Conservation (phyloP, 2,329 filamentous ascomycete species). For the Pseudogymnoascus sp. region DNA sequence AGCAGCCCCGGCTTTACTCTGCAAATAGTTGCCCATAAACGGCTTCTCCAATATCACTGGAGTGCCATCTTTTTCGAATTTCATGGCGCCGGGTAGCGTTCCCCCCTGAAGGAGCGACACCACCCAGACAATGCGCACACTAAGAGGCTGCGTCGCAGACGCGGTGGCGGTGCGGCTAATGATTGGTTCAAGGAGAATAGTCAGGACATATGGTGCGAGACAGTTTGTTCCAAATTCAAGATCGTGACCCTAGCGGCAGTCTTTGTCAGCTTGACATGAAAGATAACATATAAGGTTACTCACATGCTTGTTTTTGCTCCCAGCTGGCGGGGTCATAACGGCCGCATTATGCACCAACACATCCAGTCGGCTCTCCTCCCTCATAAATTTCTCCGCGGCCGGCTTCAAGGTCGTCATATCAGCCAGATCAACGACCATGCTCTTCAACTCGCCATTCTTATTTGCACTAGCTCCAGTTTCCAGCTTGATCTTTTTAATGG, state of each 20-base stretch:
- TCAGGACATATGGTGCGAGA: conserved; percentile 21
- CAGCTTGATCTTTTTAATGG: conserved; percentile 36
- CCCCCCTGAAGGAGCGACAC: conserved; percentile 18
- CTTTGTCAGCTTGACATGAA: neutral
- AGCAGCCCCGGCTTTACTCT: conserved; percentile 29
- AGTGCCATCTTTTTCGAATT: conserved; percentile 22
- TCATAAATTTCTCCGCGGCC: conserved; percentile 25
- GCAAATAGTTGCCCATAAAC: conserved; percentile 28
- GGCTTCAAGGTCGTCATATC: conserved; percentile 26
- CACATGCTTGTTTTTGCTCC: conserved; percentile 31
- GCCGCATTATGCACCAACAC: conserved; percentile 41
- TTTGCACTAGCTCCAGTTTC: neutral
- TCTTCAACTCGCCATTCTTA: conserved; percentile 15
- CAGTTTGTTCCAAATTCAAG: conserved; percentile 21
- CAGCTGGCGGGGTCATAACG: conserved; percentile 36
- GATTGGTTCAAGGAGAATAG: conserved; percentile 19
- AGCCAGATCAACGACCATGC: conserved; percentile 22
- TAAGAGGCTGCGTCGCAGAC: conserved; percentile 17
- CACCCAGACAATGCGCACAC: conserved; percentile 30
- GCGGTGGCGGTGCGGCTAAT: conserved; percentile 13
- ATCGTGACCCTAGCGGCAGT: conserved; percentile 10
- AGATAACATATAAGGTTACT: conserved; percentile 4
- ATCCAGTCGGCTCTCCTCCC: conserved; percentile 30
- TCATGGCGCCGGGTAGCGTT: conserved; percentile 18
- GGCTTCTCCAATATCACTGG: conserved; percentile 16